A percentile compares a stretch with the other conserved stretches of the same genome.
These are phyloP conservation scores for Septoria linicola DNA, from an alignment of 2,329 filamentous ascomycete species.

Conservation along the genomic window DNA sequence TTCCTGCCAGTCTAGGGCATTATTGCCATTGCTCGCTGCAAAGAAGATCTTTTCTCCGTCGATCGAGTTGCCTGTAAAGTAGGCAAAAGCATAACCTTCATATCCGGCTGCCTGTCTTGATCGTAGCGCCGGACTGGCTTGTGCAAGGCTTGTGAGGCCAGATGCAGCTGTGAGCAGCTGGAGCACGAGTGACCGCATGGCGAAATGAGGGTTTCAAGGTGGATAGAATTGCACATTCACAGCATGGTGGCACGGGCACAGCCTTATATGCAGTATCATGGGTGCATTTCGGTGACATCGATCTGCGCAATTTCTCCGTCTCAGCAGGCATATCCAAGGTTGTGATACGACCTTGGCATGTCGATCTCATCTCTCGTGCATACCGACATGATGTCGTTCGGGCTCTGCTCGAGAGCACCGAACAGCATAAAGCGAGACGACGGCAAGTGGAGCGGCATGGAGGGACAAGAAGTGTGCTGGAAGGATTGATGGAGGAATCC, in stretches of 20 bases:
- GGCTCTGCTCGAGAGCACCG: not conserved
- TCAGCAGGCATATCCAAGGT: not conserved
- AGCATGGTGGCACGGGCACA: not conserved
- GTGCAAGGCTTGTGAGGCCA: constrained; percentile 5
- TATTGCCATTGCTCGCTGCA: constrained; percentile 53
- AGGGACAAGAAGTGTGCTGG: not conserved
- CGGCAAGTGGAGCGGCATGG: constrained; percentile 8
- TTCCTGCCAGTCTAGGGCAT: constrained; percentile 53
- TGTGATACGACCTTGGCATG: constrained; percentile 4
- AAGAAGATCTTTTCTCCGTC: constrained; percentile 55
- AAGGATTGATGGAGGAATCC: constrained; percentile 14
- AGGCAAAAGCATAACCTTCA: constrained; percentile 52
- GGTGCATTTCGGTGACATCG: not conserved
- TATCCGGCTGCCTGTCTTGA: constrained; percentile 14
- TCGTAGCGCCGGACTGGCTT: constrained; percentile 2
- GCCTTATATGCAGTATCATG: not conserved
- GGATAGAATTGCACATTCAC: not conserved
- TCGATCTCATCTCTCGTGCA: not conserved
- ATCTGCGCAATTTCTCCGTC: constrained; percentile 8
- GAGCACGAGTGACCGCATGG: constrained; percentile 9
- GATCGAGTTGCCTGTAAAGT: constrained; percentile 50
- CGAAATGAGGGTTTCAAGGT: not conserved
- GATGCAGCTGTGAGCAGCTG: constrained; percentile 14
- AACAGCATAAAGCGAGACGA: not conserved
- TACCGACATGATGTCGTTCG: constrained; percentile 2